Evolutionary conservation across 2,329 filamentous ascomycete species (phyloP).

Genomic region (Pyrenophora tritici-repentis): DNA sequence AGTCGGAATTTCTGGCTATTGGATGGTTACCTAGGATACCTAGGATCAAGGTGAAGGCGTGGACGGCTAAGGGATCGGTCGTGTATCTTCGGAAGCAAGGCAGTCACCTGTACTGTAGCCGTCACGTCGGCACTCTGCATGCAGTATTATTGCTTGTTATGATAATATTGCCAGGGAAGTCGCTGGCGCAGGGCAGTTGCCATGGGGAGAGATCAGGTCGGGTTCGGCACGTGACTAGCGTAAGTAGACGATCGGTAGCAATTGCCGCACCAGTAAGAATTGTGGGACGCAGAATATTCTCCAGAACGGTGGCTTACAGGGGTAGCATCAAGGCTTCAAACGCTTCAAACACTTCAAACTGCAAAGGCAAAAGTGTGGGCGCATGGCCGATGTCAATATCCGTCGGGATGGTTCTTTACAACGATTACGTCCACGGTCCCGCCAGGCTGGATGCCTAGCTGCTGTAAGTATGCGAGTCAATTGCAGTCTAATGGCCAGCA

Average conservation of each 20-base stretch:
- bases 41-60: conserved; percentile 5
- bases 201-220: too few species aligned
- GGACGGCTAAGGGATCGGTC: not conserved
- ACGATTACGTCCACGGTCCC: conserved; percentile 15
- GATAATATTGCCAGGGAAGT: too few species aligned
- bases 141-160: too few species aligned
- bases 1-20: not conserved
- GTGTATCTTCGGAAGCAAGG: not conserved
- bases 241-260: too few species aligned
- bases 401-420: conserved; percentile 10
- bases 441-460: conserved; percentile 12
- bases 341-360: too few species aligned
- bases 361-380: too few species aligned
- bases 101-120: not conserved
- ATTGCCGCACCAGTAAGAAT: too few species aligned
- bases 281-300: not conserved
- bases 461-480: conserved; percentile 12
- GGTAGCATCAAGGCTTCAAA: not conserved
- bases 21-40: conserved; percentile 1
- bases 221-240: too few species aligned
- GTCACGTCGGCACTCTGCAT: not conserved
- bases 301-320: not conserved
- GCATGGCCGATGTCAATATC: conserved; percentile 2
- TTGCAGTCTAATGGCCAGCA: conserved; percentile 3
- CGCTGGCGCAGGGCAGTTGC: too few species aligned